Evolutionary conservation across 1,284 basidiomycete species (phyloP), one percentile per base, ranked within the genome.

Genomic region (Garcileccinum viscosum): DNA sequence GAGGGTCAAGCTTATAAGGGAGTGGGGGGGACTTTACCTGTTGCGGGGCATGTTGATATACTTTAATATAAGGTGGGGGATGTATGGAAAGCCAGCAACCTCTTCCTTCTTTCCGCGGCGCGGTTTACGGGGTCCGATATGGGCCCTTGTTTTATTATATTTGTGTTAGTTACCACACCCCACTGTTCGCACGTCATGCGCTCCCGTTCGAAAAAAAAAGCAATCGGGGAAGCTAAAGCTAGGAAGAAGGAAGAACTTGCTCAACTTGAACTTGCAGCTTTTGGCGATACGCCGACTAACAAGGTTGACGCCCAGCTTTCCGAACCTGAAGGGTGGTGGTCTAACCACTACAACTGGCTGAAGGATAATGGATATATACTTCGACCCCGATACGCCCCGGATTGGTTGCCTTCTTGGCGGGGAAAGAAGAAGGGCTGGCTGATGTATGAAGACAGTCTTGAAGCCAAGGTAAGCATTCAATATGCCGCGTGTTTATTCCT

Each of bases 321-420:
- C 17, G 44, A 63, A 12, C 60, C 33, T 2, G 69, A 70, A 27
- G 11, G 6, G 38, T 80, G 74, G 65, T 82, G 81, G 80, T 35
- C 70, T 15, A 65, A 74, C 38, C 78, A 76, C n/a, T 75, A 77
- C 40, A 62, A 66, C 14, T 84, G 80, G 80, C 70, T 84, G 2
- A 73, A 78, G 63, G 73, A 73, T 3, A 70, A 42, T 32, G 83
- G 84, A 22, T 83, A 84, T 50, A 53, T 76, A 38, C 77, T 85
- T 30, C 78, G 83, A 6, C 71, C 76, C 3, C 74, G 82, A 4
- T 83, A 81, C 64, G 67, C 76, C 17, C 80, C 82, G 8, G 79
- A 76, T 38, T 84, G 82, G 81, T 65, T 72, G 5, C 78, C 82
- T 6, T 82, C 82, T 19, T 84, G 82, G 81, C 47, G 65, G 50